Evolutionary conservation across 768 basidiomycete species (phyloP), one percentile per base, ranked within the genome.

Genomic region (Naganishia vishniacii): DNA sequence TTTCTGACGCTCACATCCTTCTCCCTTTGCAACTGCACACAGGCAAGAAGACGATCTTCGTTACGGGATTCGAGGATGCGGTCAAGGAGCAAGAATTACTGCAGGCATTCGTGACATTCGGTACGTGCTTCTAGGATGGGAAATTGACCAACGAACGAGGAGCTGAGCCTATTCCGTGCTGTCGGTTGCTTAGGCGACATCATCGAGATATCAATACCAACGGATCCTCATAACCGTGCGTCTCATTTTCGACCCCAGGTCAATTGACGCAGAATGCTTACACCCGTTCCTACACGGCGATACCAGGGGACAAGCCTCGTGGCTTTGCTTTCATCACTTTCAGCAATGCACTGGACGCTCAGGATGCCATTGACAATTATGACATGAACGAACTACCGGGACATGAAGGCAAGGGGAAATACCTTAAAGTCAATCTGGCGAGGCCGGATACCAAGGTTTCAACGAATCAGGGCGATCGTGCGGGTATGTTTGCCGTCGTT

Each of bases 351-450:
- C 82, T 83, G 25, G 91, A 94, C 77, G 92, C 94, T 4, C 88
- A 89, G 73, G 93, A 97, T 75, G 94, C 94, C 29, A 94, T 97
- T 66, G 94, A 98, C 81, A 98, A 98, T 79, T 97, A 92, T 89
- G 92, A 98, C 78, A 80, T 93, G 78, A 95, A 94, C 72, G 92
- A 93, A 74, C 62, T 81, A 89, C 64, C 82, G 80, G 53, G 90
- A 86, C 53, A 84, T 83, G 65, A 86, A 88, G 58, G 78, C 89
- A 67, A 88, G 86, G 79, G 91, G 86, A 70, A 64, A 45, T 69
- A 74, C 45, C 60, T 77, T 60, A 77, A 77, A 58, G 74, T 75
- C 51, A 94, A 89, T 74, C 77, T 92, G 42, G 92, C 93, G 9
- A 83, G 88, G 47, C 89, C 90, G 5, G 84, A 85, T 81, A 91